A percentile compares a stretch with the other conserved stretches of the same genome.
Conservation (phyloP, 345 rosid genomes). For the Hibiscus syriacus region DNA sequence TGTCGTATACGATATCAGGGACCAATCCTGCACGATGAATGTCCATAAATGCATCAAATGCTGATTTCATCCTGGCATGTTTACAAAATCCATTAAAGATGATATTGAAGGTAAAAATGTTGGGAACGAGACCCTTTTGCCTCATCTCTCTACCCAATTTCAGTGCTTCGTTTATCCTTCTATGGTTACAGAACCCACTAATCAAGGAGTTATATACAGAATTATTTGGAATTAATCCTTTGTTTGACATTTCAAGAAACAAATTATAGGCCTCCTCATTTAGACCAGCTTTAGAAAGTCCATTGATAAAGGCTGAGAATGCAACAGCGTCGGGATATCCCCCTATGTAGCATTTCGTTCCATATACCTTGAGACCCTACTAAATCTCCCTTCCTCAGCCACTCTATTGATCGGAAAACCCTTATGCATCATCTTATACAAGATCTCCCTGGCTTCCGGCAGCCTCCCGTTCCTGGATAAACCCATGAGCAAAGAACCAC, state of each 20-base stretch:
- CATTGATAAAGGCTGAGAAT: conserved; percentile 60
- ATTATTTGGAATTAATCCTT: conserved; percentile 56
- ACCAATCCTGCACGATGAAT: conserved; percentile 42
- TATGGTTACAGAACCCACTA: conserved; percentile 47
- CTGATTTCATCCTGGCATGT: conserved; percentile 43
- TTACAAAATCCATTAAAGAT: conserved; percentile 61
- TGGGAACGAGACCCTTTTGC: conserved; percentile 52
- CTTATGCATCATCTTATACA: conserved; percentile 41
- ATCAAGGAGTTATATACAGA: conserved; percentile 61
- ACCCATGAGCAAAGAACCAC: conserved; percentile 54
- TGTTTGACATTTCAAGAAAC: conserved; percentile 48
- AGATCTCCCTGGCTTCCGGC: conserved; percentile 43
- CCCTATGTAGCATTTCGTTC: conserved; percentile 50
- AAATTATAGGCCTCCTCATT: conserved; percentile 49
- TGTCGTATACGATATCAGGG: conserved; percentile 65
- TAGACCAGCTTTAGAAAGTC: conserved; percentile 52
- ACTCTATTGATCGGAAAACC: conserved; percentile 41
- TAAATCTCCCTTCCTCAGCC: conserved; percentile 41
- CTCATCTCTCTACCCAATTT: conserved; percentile 51
- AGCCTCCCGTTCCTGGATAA: conserved; percentile 47
- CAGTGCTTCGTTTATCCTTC: conserved; percentile 45
- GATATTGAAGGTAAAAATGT: conserved; percentile 48
- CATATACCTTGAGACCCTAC: conserved; percentile 49
- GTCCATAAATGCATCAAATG: conserved; percentile 31
- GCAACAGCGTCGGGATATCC: conserved; percentile 51